Percentiles rank a stretch among this genome's conserved stretches.
Evolutionary conservation across 2,329 filamentous ascomycete genomes (phyloP).

Genomic region (Beauveria australis): DNA sequence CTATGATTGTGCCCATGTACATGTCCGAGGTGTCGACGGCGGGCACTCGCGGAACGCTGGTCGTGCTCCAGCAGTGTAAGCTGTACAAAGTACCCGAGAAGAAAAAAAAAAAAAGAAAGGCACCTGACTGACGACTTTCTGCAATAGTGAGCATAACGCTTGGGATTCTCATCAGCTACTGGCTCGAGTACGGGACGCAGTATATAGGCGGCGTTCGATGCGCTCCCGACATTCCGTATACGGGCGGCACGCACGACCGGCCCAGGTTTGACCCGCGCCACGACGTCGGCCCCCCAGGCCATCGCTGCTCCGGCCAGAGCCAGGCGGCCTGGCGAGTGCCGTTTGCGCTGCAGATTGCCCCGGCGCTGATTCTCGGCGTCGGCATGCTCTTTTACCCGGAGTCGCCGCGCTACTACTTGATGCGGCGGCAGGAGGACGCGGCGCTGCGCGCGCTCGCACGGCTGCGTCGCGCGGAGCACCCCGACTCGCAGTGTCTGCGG

Average conservation of each 20-base stretch:
- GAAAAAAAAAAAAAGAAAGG: too few relatives aligned
- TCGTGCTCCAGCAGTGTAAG: slow-evolving; percentile 31
- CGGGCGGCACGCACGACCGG: slow-evolving; percentile 29
- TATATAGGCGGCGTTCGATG: slow-evolving; percentile 37
- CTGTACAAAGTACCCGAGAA: not conserved
- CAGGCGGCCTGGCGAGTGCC: slow-evolving; percentile 38
- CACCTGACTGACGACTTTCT: not conserved
- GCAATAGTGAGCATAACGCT: slow-evolving; percentile 28
- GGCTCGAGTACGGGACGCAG: slow-evolving; percentile 33
- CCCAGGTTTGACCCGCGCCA: slow-evolving; percentile 34
- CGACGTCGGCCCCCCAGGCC: slow-evolving; percentile 30
- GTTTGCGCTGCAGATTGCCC: slow-evolving; percentile 43
- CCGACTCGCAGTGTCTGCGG: slow-evolving; percentile 22
- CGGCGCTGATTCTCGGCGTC: slow-evolving; percentile 44
- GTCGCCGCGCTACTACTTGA: slow-evolving; percentile 27
- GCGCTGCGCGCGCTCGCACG: slow-evolving; percentile 23
- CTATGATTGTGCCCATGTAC: slow-evolving; percentile 34
- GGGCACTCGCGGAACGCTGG: slow-evolving; percentile 38
- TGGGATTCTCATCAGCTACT: slow-evolving; percentile 35
- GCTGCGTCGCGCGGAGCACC: slow-evolving; percentile 23
- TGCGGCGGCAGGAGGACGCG: slow-evolving; percentile 23
- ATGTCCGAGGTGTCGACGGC: slow-evolving; percentile 42
- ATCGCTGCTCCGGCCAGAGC: slow-evolving; percentile 35
- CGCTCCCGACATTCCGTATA: slow-evolving; percentile 37
- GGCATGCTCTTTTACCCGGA: slow-evolving; percentile 47